phyloP scores from a whole-genome alignment of 2,329 filamentous ascomycete species.

The Zalaria obscura region DNA sequence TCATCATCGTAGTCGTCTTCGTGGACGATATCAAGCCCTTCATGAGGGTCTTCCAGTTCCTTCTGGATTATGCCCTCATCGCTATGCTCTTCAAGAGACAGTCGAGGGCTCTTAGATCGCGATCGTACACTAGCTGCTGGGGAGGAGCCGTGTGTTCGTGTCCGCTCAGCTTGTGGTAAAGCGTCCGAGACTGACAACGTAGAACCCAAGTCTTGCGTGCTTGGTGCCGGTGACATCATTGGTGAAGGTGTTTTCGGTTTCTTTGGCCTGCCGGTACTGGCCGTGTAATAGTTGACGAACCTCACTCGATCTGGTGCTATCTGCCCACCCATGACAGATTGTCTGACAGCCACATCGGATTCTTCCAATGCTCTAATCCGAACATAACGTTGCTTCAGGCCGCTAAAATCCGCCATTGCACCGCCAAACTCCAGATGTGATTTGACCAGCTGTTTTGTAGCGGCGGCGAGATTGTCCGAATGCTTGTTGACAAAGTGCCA shows the following conservation, averaged over 20 bases:
- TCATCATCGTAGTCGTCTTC: slow-evolving; percentile 4
- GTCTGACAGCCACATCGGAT: slow-evolving; percentile 36
- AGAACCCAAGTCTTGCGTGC: neutral
- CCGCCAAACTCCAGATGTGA: slow-evolving; percentile 76
- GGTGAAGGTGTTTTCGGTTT: slow-evolving; percentile 31
- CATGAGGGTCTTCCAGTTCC: slow-evolving; percentile 14
- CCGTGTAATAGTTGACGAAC: slow-evolving; percentile 83
- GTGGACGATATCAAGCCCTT: neutral
- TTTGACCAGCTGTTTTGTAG: slow-evolving; percentile 58
- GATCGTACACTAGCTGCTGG: slow-evolving; percentile 3
- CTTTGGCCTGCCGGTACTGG: slow-evolving; percentile 59
- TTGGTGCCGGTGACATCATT: neutral
- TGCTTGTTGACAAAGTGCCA: slow-evolving; percentile 75
- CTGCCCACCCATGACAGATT: slow-evolving; percentile 16
- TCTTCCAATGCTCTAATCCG: slow-evolving; percentile 59
- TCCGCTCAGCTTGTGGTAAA: neutral
- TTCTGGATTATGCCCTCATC: slow-evolving; percentile 20
- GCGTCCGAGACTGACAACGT: neutral
- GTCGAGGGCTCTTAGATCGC: slow-evolving; percentile 21
- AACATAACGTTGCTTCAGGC: slow-evolving; percentile 56
- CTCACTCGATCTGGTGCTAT: slow-evolving; percentile 41
- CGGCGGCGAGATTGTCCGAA: slow-evolving; percentile 54
- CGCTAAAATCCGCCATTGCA: slow-evolving; percentile 61
- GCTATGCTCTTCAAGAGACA: slow-evolving; percentile 33
- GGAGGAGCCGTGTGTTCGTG: too few species aligned